Percentiles rank a stretch among this genome's conserved stretches.
Conservation (phyloP, 2,329 filamentous ascomycete species). For the Pseudogymnoascus sp. region DNA sequence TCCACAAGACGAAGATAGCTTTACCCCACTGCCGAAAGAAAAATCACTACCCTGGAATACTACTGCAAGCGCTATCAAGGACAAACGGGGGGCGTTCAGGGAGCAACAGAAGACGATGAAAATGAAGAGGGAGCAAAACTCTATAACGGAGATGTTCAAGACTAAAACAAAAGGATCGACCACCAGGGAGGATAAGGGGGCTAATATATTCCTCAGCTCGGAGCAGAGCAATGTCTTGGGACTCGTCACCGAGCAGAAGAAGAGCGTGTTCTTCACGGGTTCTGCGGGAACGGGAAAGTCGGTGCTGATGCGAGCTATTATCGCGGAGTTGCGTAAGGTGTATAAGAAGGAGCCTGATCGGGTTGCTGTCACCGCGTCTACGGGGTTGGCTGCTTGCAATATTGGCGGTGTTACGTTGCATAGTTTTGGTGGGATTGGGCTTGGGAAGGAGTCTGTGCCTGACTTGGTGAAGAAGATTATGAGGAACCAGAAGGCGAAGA, state of each 20-base stretch:
- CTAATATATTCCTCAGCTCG: slow-evolving; percentile 58
- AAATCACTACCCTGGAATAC: slow-evolving; percentile 59
- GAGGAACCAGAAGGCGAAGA: slow-evolving; percentile 78
- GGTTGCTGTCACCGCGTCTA: slow-evolving; percentile 90
- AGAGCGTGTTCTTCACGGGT: slow-evolving; percentile 96
- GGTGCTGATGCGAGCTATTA: slow-evolving; percentile 88
- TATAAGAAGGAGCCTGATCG: slow-evolving; percentile 70
- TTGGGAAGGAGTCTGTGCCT: slow-evolving; percentile 80
- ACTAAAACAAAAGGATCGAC: slow-evolving; percentile 21
- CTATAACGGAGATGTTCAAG: slow-evolving; percentile 21
- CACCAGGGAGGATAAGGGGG: slow-evolving; percentile 45
- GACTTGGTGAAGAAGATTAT: slow-evolving; percentile 86
- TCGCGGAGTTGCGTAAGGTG: slow-evolving; percentile 70
- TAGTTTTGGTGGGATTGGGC: slow-evolving; percentile 89
- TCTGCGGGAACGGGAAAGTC: slow-evolving; percentile 97
- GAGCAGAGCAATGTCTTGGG: slow-evolving; percentile 82
- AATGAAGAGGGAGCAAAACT: slow-evolving; percentile 31
- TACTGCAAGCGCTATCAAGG: slow-evolving; percentile 66
- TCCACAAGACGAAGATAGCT: neutral
- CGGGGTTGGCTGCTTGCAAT: slow-evolving; percentile 91
- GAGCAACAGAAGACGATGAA: slow-evolving; percentile 48
- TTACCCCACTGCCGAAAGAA: slow-evolving; percentile 20
- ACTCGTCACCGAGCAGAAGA: slow-evolving; percentile 68
- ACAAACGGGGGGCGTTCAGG: slow-evolving; percentile 68
- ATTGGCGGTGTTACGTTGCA: slow-evolving; percentile 93